phyloP scores from a whole-genome alignment of 352 stramenopile genomes.

The Elongisporangium senticosum region DNA sequence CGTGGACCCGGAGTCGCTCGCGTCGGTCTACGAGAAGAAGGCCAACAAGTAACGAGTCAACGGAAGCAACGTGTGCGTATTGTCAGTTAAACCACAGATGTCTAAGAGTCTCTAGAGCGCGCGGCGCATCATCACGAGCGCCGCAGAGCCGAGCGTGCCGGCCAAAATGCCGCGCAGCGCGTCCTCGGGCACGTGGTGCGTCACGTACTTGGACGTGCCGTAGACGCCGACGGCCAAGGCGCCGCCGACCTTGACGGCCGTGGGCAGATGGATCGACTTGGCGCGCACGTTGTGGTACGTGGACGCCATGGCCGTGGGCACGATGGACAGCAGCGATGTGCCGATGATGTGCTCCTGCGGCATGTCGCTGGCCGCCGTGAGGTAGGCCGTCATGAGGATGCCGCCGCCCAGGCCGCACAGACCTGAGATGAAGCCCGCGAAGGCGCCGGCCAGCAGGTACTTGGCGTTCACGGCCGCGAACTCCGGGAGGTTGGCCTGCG shows the following conservation, averaged over 20 bases:
- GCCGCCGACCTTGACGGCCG: conserved; percentile 55
- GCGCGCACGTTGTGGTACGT: conserved; percentile 77
- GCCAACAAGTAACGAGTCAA: conserved; percentile 47
- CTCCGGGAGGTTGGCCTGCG: conserved; percentile 24
- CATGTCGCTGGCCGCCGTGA: conserved; percentile 84
- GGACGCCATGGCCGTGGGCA: conserved; percentile 73
- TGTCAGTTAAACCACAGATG: conserved; percentile 4
- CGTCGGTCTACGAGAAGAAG: conserved; percentile 80
- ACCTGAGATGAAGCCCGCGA: conserved; percentile 79
- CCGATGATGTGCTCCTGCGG: conserved; percentile 78
- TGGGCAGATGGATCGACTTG: conserved; percentile 75
- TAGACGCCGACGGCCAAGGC: conserved; percentile 60
- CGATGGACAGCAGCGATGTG: conserved; percentile 78
- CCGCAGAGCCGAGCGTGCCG: conserved; percentile 59
- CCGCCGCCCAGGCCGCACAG: conserved; percentile 76
- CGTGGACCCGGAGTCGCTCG: conserved; percentile 52
- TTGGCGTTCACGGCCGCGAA: conserved; percentile 66
- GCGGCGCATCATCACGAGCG: conserved; percentile 77
- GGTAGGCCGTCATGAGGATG: conserved; percentile 84
- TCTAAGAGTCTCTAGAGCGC: conserved; percentile 32
- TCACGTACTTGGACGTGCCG: conserved; percentile 81
- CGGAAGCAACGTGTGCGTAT: conserved; percentile 9
- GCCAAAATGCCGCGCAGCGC: conserved; percentile 65
- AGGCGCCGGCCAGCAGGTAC: conserved; percentile 67
- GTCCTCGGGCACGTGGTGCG: conserved; percentile 70